Base-by-base conservation (phyloP, 306 rosid genomes). In the Senna siamea region DNA sequence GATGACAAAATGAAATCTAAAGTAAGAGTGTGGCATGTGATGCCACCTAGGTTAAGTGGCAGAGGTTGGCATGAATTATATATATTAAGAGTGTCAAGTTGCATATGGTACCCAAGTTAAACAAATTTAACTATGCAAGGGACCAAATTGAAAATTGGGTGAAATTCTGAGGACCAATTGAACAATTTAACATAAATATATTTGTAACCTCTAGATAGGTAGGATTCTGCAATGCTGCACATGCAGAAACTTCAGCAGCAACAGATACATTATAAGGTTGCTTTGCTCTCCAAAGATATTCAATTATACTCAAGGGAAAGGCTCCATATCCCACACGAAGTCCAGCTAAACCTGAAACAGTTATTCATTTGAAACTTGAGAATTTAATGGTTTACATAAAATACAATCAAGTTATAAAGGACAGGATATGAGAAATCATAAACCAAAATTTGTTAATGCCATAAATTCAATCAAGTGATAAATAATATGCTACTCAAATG, bases 321-420 rank as follows among this genome's bases (percentile, higher is more conserved):
- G 98, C 98, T 83, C 98, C 98, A 74, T 93, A 93, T 70, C 98
- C 98, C 58, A 93, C 98, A 34, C 98, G 92, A 72, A 91, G 92
- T 77, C 98, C 98, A 14, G 98, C 98, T 78, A 91, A 91, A 81
- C 98, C 98, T 91, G 92, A 83, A 76, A 30, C 20, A 70, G 11
- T 32, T 41, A 32, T 30, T 63, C 50, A 70, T 62, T 69, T 61
- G 19, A 62, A 52, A 80, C 40, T 74, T n/a, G 11, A 30, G 53
- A 61, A 54, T 17, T 61, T 54, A 32, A 46, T 17, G 66, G 61
- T n/a, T 60, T n/a, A 41, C 46, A 81, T 40, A 50, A 48, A 55
- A 37, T 37, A 48, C 8, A 5, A 17, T 26, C 30, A 26, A 26
- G 30, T 26, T 26, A 26, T 26, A 26, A 26, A 26, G 3, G 2